Base-by-base conservation (phyloP, 805 yeast species). In the Yarrowia keelungensis region DNA sequence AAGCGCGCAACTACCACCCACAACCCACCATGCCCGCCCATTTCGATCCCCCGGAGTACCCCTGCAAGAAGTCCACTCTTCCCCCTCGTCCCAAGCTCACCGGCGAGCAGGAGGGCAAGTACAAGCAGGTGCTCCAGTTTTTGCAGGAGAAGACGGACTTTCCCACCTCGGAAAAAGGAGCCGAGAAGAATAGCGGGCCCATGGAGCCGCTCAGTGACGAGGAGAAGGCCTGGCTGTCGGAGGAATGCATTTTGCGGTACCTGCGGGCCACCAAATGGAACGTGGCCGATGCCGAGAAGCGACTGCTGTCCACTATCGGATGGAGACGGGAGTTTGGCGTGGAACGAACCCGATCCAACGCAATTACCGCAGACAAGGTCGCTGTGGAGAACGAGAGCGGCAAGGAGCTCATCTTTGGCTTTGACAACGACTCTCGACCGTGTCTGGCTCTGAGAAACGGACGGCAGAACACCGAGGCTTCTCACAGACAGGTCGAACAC, bases 261-360 rank as follows among this genome's bases (percentile, higher is more conserved):
- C 80, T 94, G 68, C 85, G 98, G 69, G 99, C 99, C 32, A 90
- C 97, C 32, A 94, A 92, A 77, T 95, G 99, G 99, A 83, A 85
- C 39, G 83, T 83, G 0, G 78, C 83, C 38, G 91, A 89, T 12
- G 90, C 96, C 47, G 88, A 87, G 62, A 84, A 84, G 68, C 85
- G 99, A 75, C 82, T 95, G 11, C 89, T 87, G 72, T 85, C 86
- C 26, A 89, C 98, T 0, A 72, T 95, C 22, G 88, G 91, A 3
- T 95, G 99, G 99, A 87, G 99, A 81, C 87, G 98, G 73, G 94
- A 90, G 72, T 93, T 92, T 76, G 98, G 98, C 32, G 88, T 90
- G 43, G 61, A 51, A 15, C 46, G 47, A 41, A 39, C 45, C 19
- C 54, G 67, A 22, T 26, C 43, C 2, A 50, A 71, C 46, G 42